These are phyloP conservation scores for Monosporozyma aerobia DNA, from an alignment of 805 yeast genomes.

Conservation along the genomic window DNA sequence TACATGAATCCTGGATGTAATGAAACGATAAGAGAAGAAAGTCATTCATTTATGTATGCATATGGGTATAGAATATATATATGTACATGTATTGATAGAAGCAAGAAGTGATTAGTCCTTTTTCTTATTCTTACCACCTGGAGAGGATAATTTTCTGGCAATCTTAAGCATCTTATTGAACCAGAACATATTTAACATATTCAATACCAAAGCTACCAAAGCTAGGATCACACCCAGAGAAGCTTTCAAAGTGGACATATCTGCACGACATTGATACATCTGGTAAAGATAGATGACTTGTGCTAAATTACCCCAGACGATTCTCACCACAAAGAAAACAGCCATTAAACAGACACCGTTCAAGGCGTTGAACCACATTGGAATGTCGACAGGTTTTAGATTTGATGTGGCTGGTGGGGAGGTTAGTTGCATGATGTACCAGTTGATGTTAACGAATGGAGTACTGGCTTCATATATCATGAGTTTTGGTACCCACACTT, in stretches of 20 bases:
- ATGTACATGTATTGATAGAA: background rate
- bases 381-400: conserved; percentile 39
- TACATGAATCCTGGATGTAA: too few species aligned
- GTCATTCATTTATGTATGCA: too few species aligned
- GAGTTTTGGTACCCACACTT: conserved; percentile 76
- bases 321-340: conserved; percentile 69
- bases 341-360: conserved; percentile 67
- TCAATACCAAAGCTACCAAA: conserved; percentile 40
- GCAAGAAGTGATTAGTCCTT: background rate
- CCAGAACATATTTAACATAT: conserved; percentile 73
- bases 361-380: conserved; percentile 41
- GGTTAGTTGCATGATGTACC: conserved; percentile 80
- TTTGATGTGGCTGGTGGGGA: conserved; percentile 13
- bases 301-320: conserved; percentile 81
- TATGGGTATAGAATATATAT: background rate
- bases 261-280: conserved; percentile 36
- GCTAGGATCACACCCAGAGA: conserved; percentile 12
- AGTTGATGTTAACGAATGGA: conserved; percentile 89
- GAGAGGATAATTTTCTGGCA: conserved; percentile 43
- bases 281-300: conserved; percentile 43
- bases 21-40: too few species aligned
- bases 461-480: conserved; percentile 81
- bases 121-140: conserved; percentile 8
- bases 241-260: conserved; percentile 41
- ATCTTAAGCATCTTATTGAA: conserved; percentile 74